phyloP scores from a whole-genome alignment of 495 filamentous ascomycete genomes.

The Tricharina praecox region DNA sequence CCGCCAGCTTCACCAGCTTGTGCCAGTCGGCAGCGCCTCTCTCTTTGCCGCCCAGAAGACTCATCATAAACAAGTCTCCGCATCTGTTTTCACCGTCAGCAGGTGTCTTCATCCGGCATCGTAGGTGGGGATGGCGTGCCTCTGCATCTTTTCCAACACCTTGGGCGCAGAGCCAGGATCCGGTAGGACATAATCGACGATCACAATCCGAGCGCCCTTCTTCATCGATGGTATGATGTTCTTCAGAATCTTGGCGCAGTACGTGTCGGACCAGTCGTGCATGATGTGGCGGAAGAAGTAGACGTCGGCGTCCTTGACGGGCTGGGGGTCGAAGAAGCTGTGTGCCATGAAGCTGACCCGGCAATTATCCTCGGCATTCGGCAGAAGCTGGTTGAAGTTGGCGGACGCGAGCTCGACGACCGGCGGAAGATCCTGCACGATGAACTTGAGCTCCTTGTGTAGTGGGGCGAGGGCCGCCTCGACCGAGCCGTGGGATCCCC shows the following conservation, averaged over 20 bases:
- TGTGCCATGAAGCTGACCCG: slow-evolving; percentile 31
- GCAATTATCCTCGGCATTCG: slow-evolving; percentile 1
- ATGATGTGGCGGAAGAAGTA: slow-evolving; percentile 39
- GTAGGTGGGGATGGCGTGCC: neutral
- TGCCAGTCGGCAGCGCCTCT: too few species aligned
- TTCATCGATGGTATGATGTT: slow-evolving; percentile 32
- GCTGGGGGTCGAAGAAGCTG: slow-evolving; percentile 36
- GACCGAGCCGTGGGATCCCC: neutral
- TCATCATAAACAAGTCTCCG: too few species aligned
- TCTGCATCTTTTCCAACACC: neutral
- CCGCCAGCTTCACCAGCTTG: too few species aligned
- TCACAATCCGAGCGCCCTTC: slow-evolving; percentile 29
- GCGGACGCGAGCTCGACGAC: neutral
- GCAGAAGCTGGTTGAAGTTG: too few species aligned
- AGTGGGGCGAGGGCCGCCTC: slow-evolving; percentile 3
- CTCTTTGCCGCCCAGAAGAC: too few species aligned
- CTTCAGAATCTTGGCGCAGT: slow-evolving; percentile 31
- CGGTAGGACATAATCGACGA: slow-evolving; percentile 33
- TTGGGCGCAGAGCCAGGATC: slow-evolving; percentile 11
- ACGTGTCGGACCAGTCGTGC: slow-evolving; percentile 35
- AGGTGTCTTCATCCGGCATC: too few species aligned
- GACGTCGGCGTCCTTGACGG: slow-evolving; percentile 33
- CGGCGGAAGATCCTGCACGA: slow-evolving; percentile 29
- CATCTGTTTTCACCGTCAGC: too few species aligned
- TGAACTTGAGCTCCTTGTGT: slow-evolving; percentile 15